Evolutionary conservation across 1,284 basidiomycete species (phyloP).

Genomic region (Cryptococcus sp.): DNA sequence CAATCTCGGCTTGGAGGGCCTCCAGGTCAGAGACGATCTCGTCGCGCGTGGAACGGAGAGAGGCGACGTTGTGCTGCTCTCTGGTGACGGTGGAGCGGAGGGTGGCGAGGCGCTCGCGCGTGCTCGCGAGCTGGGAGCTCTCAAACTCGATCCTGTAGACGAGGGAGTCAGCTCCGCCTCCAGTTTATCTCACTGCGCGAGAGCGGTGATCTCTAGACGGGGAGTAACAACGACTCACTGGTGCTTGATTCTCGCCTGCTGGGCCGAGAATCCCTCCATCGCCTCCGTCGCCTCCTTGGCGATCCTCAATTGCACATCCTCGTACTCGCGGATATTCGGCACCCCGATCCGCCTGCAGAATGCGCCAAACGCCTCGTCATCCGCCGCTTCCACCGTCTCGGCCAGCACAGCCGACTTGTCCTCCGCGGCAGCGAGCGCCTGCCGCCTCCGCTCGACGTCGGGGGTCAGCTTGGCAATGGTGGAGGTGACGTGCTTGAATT

Average conservation of each 20-base stretch:
- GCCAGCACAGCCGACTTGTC: conserved; percentile 60
- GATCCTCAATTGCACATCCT: conserved; percentile 83
- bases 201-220: not conserved
- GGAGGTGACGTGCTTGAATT: conserved; percentile 69
- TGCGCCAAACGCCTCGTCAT: conserved; percentile 71
- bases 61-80: conserved; percentile 59
- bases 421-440: conserved; percentile 49
- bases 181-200: no score
- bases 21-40: conserved; percentile 64
- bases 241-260: conserved; percentile 80
- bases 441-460: conserved; percentile 58
- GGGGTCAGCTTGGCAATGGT: conserved; percentile 66
- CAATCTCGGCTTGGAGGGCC: conserved; percentile 61
- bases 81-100: conserved; percentile 58
- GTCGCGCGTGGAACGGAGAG: conserved; percentile 59
- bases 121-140: conserved; percentile 63
- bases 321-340: conserved; percentile 85
- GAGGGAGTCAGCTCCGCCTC: no score
- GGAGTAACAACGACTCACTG: conserved; percentile 59
- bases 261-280: conserved; percentile 75
- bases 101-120: conserved; percentile 61
- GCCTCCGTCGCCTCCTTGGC: conserved; percentile 84
- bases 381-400: conserved; percentile 66
- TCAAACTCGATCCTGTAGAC: conserved; percentile 70
- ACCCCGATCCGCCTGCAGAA: conserved; percentile 85